Evolutionary conservation across 164 flowering plant genomes (phyloP), one percentile per base, ranked within the genome.

Genomic region (Chloranthus sessilifolius): DNA sequence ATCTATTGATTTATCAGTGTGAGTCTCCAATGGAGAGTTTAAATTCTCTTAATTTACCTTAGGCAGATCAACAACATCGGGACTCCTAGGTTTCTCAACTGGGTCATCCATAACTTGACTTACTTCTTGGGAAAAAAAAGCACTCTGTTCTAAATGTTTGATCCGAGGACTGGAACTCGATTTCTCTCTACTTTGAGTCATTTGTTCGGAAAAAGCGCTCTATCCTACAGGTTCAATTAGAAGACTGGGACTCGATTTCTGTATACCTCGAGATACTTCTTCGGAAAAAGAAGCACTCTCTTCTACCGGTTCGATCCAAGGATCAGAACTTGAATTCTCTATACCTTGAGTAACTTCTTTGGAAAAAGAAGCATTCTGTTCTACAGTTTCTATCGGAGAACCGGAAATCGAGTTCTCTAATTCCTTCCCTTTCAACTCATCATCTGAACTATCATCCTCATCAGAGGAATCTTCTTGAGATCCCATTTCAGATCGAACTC

Each of bases 371-470:
- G 42, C 54, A 34, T 48, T 34, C 28, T 19, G 37, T 20, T 27
- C 44, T 3, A 4, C 37, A 8, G 36, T n/a, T 20, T 15, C 34
- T 2, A 5, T n/a, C n/a, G n/a, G n/a, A n/a, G n/a, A n/a, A n/a
- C n/a, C n/a, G n/a, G n/a, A n/a, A n/a, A 22, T 24, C 11, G 11
- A 2, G 9, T 21, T 11, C 19, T 46, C 9, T 5, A 24, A 41
- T 16, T 16, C 44, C 27, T 10, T 14, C 28, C 7, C 43, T 7
- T 35, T 30, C 1, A 3, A 4, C 6, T 26, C 19, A 55, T 60
- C 59, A 47, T 63, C 61, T 27, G 66, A 57, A 48, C 59, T 61
- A 42, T 35, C 20, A 7, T 43, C 31, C 29, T 43, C 27, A 33
- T 12, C 14, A 15, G 55, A 61, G 27, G 9, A 31, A 25, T 20